Evolutionary conservation across 495 filamentous ascomycete genomes (phyloP), one percentile per base, ranked within the genome.

Genomic region (Xylaria sp.): DNA sequence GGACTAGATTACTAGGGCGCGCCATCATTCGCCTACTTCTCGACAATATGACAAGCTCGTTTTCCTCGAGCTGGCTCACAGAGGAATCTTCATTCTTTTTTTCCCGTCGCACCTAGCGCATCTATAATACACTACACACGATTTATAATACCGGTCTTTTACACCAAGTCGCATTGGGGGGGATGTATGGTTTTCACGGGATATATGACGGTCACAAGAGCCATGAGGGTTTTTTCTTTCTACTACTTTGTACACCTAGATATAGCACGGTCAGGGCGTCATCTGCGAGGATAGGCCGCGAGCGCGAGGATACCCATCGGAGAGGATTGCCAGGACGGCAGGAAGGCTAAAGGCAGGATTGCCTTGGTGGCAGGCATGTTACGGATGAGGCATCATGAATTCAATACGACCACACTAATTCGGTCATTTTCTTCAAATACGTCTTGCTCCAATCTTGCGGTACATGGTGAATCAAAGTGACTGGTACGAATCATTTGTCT

Each of bases 271-370:
- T 46, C 59, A 69, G 29, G 73, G 58, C 61, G 21, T 61, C 40
- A 43, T 72, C 63, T 64, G 65, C 62, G 29, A 68, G 69, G 73
- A 71, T 74, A 57, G 66, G 70, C 72, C 66, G 63, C 69, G 70
- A 61, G 50, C 73, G 75, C 77, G 62, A 64, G 76, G 77, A 78
- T 78, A 78, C 77, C 77, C 73, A 75, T 68, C 70, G 73, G 77
- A 72, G 72, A 77, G 74, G 73, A 73, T 72, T 65, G 61, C 29
- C 53, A 41, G 68, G 69, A 61, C 33, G 61, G 61, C 50, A 41
- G 50, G 62, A 41, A 35, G 59, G 41, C 55, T 37, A 57, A 44
- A 57, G 68, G 61, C 35, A 24, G 21, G 58, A 57, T 44, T 52
- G 59, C 68, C 59, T 70, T 7, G 58, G 12, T 53, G 3, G 35